Evolutionary conservation across 148 eudicot species (phyloP), one percentile per base, ranked within the genome.

Genomic region (Cornus florida): DNA sequence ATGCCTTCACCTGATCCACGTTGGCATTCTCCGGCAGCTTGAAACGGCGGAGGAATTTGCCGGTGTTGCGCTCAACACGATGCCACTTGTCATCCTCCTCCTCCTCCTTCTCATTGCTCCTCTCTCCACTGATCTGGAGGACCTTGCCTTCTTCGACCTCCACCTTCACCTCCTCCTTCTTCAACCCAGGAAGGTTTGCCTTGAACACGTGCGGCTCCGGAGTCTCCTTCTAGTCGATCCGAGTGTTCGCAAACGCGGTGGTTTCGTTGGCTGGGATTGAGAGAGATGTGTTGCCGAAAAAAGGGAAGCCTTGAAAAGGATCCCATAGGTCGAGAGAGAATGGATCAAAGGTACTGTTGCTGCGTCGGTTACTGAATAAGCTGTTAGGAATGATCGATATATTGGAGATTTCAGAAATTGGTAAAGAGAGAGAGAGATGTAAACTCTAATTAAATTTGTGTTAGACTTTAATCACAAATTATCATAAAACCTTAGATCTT

Each of bases 1-100:
- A 22, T 0, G 88, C 88, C 68, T 78, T 83, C 68, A 86, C 74
- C 75, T 86, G 56, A 1, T 73, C 86, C 71, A 78, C 43, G 70
- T 78, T 84, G 10, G 81, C 84, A 79, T 79, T 82, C 77, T 79
- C 85, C 24, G 89, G 89, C 71, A 86, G 64, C 71, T 81, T 67
- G 62, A 86, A 86, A 46, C 85, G 62, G 64, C 89, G 75, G n/a
- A 78, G 65, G 65, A 86, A 86, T 83, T 74, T 81, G 19, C 89
- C 89, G 2, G 75, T 59, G 79, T 81, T 77, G 57, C 89, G 67
- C 77, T 86, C 87, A 12, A 86, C 68, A 7, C 89, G 79, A 60
- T 86, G 88, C 88, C 88, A 86, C 65, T 22, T 77, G 17, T 77
- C 85, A 46, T 76, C 76, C 83, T 74, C 73, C 82, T 80, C 73